Conservation (phyloP, 139 green algal species). For the Tetratostichococcus sp. region DNA sequence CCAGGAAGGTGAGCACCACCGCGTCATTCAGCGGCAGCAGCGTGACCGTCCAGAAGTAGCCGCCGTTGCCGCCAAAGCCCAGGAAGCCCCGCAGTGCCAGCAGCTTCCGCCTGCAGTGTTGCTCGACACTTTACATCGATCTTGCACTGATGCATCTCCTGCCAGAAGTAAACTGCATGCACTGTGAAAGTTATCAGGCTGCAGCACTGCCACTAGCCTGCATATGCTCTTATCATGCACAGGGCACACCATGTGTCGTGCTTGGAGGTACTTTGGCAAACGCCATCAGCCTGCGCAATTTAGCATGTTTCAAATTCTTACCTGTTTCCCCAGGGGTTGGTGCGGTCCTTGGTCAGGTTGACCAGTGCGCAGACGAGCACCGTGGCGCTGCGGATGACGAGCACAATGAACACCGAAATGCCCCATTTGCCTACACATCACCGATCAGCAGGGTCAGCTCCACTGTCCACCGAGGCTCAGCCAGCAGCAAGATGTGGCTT, state of each 20-base stretch:
- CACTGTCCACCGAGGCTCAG: too few relatives aligned
- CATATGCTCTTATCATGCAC: background rate
- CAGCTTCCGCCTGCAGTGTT: conserved; percentile 11
- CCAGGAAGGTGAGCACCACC: conserved; percentile 37
- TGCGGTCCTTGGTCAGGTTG: conserved; percentile 6
- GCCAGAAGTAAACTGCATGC: too few relatives aligned
- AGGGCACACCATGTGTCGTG: too few relatives aligned
- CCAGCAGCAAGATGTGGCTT: too few relatives aligned
- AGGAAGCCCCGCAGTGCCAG: conserved; percentile 18
- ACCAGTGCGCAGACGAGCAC: conserved; percentile 18
- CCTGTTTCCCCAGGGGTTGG: conserved; percentile 23
- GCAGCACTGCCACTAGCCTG: too few relatives aligned
- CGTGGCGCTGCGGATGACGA: conserved; percentile 13
- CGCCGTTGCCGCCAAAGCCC: conserved; percentile 23
- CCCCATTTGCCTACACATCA: background rate
- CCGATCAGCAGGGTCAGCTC: too few relatives aligned
- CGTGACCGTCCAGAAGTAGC: conserved; percentile 26
- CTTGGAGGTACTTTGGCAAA: too few relatives aligned
- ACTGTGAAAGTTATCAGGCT: too few relatives aligned
- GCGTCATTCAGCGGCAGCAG: conserved; percentile 38
- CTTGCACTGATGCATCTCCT: too few relatives aligned
- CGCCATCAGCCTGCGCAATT: too few relatives aligned
- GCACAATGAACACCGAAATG: background rate
- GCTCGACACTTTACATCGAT: too few relatives aligned
- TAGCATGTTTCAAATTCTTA: background rate